phyloP scores from a whole-genome alignment of 164 flowering plant genomes.

The Chimonanthus salicifolius region DNA sequence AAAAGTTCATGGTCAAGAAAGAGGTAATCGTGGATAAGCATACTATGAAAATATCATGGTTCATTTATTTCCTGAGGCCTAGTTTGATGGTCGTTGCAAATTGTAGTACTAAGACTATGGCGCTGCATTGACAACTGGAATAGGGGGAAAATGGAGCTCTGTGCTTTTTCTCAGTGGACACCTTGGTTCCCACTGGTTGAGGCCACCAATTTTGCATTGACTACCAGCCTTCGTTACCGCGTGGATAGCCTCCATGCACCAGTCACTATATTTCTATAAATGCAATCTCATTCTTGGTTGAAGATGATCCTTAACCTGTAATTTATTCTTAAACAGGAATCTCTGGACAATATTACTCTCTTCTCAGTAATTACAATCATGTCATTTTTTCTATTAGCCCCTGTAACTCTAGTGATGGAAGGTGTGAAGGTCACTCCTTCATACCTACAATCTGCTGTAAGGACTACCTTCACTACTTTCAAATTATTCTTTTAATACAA shows the following conservation, averaged over 20 bases:
- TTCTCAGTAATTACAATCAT: conserved; percentile 68
- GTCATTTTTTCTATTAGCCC: conserved; percentile 52
- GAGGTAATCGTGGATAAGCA: conserved; percentile 43
- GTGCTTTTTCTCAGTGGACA: too few species aligned
- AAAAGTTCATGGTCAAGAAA: conserved; percentile 81
- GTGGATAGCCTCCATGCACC: too few species aligned
- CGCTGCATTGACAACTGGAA: too few species aligned
- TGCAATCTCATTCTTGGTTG: not conserved
- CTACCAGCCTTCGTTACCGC: too few species aligned
- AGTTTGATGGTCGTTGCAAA: not conserved
- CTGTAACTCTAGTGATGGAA: conserved; percentile 58
- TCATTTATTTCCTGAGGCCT: not conserved
- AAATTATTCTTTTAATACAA: not conserved
- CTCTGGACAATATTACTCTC: conserved; percentile 74
- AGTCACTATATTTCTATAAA: too few species aligned
- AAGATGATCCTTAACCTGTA: conserved; percentile 7
- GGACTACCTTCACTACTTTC: conserved; percentile 9
- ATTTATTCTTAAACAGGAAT: conserved; percentile 53
- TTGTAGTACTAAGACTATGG: too few species aligned
- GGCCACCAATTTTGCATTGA: too few species aligned
- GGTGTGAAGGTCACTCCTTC: conserved; percentile 70
- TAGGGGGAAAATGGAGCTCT: too few species aligned
- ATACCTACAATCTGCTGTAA: conserved; percentile 57
- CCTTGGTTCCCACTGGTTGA: too few species aligned
- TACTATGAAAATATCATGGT: too few species aligned